A percentile compares a stretch with the other conserved stretches of the same genome.
Evolutionary conservation across 2,329 filamentous ascomycete genomes (phyloP).

Genomic region (Gaeumannomyces tritici): DNA sequence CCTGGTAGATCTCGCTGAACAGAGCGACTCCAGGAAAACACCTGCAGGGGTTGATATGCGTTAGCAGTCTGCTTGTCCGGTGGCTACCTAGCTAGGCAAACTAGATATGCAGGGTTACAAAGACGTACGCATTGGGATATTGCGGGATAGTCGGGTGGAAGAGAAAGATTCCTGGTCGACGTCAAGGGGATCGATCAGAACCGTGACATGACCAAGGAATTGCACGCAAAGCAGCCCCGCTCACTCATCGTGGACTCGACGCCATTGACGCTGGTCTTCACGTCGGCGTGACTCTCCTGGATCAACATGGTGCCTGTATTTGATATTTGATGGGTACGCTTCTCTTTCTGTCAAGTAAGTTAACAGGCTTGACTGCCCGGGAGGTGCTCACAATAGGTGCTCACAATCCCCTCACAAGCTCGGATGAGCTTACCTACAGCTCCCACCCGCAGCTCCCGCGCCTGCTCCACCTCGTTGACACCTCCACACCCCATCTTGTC

Average conservation of each 20-base stretch:
- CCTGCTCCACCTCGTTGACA: background rate
- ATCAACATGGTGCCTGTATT: conserved; percentile 40
- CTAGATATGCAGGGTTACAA: background rate
- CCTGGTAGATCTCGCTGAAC: conserved; percentile 95
- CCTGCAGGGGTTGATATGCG: conserved; percentile 22
- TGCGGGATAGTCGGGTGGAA: conserved; percentile 79
- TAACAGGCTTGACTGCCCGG: no score
- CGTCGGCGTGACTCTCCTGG: conserved; percentile 42
- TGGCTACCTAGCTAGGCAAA: background rate
- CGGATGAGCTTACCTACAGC: background rate
- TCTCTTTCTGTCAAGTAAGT: no score
- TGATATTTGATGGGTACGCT: conserved; percentile 4
- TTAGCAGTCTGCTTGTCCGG: background rate
- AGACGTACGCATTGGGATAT: conserved; percentile 70
- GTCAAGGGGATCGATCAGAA: background rate
- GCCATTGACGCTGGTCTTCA: conserved; percentile 39
- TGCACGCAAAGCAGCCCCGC: background rate
- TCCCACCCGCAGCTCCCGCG: background rate
- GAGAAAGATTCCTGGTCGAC: conserved; percentile 64
- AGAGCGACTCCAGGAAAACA: conserved; percentile 77
- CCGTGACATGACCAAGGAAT: no score
- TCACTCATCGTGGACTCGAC: conserved; percentile 45
- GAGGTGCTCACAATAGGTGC: no score
- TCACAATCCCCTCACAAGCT: background rate
- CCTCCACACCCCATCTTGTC: background rate